Evolutionary conservation across 371 early-diverging fungal species (phyloP).

Genomic region (Conidiobolus coronatus): DNA sequence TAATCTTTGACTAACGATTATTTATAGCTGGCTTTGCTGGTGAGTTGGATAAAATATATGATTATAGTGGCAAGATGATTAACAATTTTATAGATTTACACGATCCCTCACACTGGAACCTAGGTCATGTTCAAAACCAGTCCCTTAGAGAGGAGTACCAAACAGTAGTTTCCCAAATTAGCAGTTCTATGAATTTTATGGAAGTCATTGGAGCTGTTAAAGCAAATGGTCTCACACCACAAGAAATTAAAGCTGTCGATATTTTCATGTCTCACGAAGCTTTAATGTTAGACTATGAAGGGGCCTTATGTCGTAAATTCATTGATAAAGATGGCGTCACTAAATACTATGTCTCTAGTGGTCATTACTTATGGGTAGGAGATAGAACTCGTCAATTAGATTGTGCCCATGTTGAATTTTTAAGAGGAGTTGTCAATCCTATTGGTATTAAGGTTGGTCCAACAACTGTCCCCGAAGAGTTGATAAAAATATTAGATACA

Average conservation of each 20-base stretch:
- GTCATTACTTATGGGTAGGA: slow-evolving; percentile 94
- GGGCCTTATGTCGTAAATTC: slow-evolving; percentile 50
- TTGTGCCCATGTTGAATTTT: slow-evolving; percentile 90
- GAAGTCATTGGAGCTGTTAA: slow-evolving; percentile 46
- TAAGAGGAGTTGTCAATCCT: slow-evolving; percentile 83
- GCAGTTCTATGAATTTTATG: slow-evolving; percentile 84
- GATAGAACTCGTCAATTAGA: slow-evolving; percentile 89
- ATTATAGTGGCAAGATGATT: not conserved
- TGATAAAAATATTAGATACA: slow-evolving; percentile 54
- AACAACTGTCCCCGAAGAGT: slow-evolving; percentile 59
- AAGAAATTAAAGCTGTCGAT: slow-evolving; percentile 45
- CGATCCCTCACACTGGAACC: slow-evolving; percentile 69
- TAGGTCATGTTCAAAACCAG: slow-evolving; percentile 67
- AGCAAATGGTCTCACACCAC: slow-evolving; percentile 8
- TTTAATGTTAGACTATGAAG: slow-evolving; percentile 74
- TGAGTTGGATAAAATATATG: not conserved
- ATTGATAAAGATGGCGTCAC: slow-evolving; percentile 11
- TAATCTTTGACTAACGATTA: not conserved
- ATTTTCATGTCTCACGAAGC: slow-evolving; percentile 90
- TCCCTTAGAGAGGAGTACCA: slow-evolving; percentile 69
- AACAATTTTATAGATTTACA: slow-evolving; percentile 38
- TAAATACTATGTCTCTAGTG: slow-evolving; percentile 38
- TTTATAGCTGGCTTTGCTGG: slow-evolving; percentile 15
- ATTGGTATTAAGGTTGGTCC: slow-evolving; percentile 94
- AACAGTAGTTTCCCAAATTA: slow-evolving; percentile 56